Conservation (phyloP, 1,284 basidiomycete genomes). For the Puccinia triticina region DNA sequence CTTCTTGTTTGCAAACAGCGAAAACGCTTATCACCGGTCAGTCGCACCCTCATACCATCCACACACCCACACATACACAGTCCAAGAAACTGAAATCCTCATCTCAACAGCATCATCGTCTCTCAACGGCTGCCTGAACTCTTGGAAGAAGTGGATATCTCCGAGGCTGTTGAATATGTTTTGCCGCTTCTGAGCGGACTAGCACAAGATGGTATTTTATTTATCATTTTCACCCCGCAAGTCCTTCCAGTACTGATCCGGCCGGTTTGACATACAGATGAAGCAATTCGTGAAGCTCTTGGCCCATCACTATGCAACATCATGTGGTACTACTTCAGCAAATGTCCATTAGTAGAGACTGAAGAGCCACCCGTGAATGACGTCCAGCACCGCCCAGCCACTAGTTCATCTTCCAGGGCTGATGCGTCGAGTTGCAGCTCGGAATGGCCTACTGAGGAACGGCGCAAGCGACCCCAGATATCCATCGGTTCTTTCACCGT, state of each 20-base stretch:
- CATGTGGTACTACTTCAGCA: constrained; percentile 51
- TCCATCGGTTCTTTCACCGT: constrained; percentile 18
- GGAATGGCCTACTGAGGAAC: constrained; percentile 3
- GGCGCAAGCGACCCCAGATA: constrained; percentile 36
- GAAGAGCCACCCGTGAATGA: constrained; percentile 4
- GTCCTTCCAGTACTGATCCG: neutral
- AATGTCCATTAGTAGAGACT: constrained; percentile 23
- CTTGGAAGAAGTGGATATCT: constrained; percentile 48
- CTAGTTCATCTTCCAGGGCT: constrained; percentile 16
- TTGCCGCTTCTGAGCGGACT: constrained; percentile 43
- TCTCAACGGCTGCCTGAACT: constrained; percentile 47
- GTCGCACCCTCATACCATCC: neutral
- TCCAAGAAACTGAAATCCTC: neutral
- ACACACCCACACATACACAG: neutral
- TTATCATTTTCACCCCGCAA: neutral
- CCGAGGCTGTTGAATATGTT: constrained; percentile 51
- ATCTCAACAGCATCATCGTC: constrained; percentile 33
- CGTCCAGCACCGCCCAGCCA: neutral
- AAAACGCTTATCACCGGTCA: constrained; percentile 47
- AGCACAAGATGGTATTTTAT: constrained; percentile 34
- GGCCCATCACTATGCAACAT: constrained; percentile 49
- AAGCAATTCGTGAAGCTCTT: constrained; percentile 48
- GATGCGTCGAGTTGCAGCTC: neutral
- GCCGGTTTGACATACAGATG: neutral
- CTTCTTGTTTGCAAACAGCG: constrained; percentile 48